Evolutionary conservation across 2,329 filamentous ascomycete species (phyloP).

Genomic region (Penicillium sp.): DNA sequence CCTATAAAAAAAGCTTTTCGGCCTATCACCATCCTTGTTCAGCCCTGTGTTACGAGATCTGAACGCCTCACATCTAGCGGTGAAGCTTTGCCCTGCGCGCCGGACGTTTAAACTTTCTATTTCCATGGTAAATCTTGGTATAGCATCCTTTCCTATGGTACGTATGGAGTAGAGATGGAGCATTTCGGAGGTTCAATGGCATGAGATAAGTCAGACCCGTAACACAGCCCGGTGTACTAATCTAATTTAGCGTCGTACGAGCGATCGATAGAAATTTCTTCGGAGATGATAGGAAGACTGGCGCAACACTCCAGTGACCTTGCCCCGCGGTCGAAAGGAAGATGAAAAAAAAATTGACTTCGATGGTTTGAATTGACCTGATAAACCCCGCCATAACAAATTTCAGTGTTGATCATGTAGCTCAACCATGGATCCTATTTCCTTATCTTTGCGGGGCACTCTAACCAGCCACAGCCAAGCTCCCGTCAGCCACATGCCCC

Average conservation of each 20-base stretch:
- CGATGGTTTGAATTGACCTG: not conserved
- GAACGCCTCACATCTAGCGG: conserved; percentile 22
- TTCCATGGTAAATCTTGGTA: not conserved
- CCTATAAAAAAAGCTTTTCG: conserved; percentile 4
- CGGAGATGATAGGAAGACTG: not conserved
- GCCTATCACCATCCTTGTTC: conserved; percentile 16
- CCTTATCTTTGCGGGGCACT: conserved; percentile 13
- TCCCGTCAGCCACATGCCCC: conserved; percentile 10
- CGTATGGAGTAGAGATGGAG: not conserved
- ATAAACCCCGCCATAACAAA: not conserved
- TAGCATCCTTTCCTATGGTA: not conserved
- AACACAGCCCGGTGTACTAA: conserved; percentile 1
- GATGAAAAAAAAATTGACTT: not conserved
- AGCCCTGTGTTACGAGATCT: conserved; percentile 9
- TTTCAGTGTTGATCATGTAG: not conserved
- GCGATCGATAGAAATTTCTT: not conserved
- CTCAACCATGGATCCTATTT: conserved; percentile 4
- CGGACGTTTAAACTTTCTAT: conserved; percentile 5
- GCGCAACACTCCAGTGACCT: not conserved
- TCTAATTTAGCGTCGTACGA: not conserved
- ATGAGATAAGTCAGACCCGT: not conserved
- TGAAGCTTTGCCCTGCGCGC: conserved; percentile 18
- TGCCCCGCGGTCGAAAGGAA: not conserved
- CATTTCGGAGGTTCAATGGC: not conserved
- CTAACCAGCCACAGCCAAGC: not conserved